Conservation (phyloP, 257 asterid species). For the Jaltomata sinuosa region DNA sequence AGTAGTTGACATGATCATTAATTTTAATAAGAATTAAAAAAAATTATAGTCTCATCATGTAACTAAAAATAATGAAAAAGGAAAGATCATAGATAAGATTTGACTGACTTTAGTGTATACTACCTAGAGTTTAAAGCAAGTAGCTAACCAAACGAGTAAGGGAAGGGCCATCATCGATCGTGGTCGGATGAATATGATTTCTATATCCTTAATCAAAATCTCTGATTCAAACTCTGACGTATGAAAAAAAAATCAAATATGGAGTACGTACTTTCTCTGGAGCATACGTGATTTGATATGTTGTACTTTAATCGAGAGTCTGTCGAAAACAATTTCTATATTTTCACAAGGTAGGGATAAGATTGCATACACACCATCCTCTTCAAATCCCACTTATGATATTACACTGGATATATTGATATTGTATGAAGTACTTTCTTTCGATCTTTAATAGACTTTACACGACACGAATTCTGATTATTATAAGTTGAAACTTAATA, state of each 20-base stretch:
- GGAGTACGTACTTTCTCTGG: too few relatives aligned
- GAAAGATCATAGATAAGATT: neutral
- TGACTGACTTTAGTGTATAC: neutral
- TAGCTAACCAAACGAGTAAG: neutral
- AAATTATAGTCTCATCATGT: neutral
- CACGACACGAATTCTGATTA: neutral
- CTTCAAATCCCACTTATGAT: neutral
- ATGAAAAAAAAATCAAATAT: neutral
- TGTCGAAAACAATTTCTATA: neutral
- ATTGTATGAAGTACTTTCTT: neutral
- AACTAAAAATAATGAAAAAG: neutral
- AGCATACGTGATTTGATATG: neutral
- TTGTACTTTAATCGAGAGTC: fast-evolving
- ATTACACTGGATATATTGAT: neutral
- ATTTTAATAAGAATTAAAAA: neutral
- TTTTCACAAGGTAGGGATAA: neutral
- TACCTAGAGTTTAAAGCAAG: neutral
- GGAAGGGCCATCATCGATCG: neutral
- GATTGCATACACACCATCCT: neutral
- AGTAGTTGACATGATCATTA: neutral
- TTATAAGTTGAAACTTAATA: neutral
- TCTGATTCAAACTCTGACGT: neutral
- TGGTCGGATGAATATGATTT: neutral
- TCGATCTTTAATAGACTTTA: neutral
- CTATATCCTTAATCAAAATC: neutral